phyloP scores from a whole-genome alignment of 2,329 filamentous ascomycete genomes.

The Ascosphaera aggregata region DNA sequence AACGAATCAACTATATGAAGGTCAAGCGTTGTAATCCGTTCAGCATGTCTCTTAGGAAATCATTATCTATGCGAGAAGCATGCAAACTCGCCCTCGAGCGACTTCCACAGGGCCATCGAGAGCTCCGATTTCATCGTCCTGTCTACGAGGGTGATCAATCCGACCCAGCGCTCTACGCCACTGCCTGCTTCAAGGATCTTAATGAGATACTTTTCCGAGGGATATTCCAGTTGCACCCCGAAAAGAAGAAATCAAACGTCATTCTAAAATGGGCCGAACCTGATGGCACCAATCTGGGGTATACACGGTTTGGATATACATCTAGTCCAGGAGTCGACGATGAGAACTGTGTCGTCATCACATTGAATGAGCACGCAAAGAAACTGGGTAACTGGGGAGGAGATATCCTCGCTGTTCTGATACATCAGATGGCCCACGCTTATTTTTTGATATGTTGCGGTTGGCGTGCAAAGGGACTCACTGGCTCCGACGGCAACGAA shows the following conservation, averaged over 20 bases:
- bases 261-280: not conserved
- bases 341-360: not conserved
- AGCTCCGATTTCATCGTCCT: not conserved
- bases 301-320: not conserved
- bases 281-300: not conserved
- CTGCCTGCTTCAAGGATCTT: not conserved
- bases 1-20: slow-evolving; percentile 1
- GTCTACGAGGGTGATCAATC: not conserved
- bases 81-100: not conserved
- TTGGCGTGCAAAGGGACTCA: not conserved
- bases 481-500: not conserved
- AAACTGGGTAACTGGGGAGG: not conserved
- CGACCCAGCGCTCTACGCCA: not conserved
- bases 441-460: not conserved
- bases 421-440: not conserved
- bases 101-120: not conserved
- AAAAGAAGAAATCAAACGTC: not conserved
- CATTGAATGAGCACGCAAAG: not conserved
- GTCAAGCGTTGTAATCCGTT: not conserved
- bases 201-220: not conserved
- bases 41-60: not conserved
- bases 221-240: not conserved
- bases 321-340: not conserved
- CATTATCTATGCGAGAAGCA: not conserved
- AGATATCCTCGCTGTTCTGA: not conserved